phyloP scores from a whole-genome alignment of 2,329 filamentous ascomycete species.

The Aspergillus novofumigatus region DNA sequence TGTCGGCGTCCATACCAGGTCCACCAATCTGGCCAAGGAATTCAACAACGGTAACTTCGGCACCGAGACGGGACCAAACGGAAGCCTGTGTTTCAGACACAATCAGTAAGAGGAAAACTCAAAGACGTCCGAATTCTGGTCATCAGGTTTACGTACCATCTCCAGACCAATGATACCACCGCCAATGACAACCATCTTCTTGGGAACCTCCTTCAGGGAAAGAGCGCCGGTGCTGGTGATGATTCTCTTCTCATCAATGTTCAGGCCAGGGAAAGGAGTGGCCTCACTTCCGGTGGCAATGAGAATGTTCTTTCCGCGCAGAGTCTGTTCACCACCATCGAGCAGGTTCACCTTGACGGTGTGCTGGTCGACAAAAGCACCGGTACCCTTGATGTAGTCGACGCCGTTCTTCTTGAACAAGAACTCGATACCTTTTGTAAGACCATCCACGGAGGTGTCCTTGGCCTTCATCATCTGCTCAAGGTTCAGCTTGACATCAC shows the following conservation, averaged over 20 bases:
- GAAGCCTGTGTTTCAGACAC: slow-evolving; percentile 53
- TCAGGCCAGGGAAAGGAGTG: slow-evolving; percentile 91
- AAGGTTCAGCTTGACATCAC: slow-evolving; percentile 95
- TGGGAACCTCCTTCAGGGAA: slow-evolving; percentile 81
- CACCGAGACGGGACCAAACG: slow-evolving; percentile 90
- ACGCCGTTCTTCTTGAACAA: slow-evolving; percentile 99
- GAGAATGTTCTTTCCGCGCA: slow-evolving; percentile 93
- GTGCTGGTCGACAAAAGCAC: slow-evolving; percentile 81
- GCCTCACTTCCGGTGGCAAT: slow-evolving; percentile 95
- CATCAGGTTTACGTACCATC: slow-evolving; percentile 59
- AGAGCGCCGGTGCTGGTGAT: slow-evolving; percentile 95
- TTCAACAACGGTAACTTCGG: slow-evolving; percentile 96
- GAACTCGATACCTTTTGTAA: slow-evolving; percentile 98
- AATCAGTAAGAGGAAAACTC: slow-evolving; percentile 4
- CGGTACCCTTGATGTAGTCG: slow-evolving; percentile 93
- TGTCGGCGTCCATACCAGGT: slow-evolving; percentile 93
- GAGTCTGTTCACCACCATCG: slow-evolving; percentile 83
- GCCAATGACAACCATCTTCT: slow-evolving; percentile 95
- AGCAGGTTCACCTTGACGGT: slow-evolving; percentile 85
- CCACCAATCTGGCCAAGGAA: slow-evolving; percentile 95
- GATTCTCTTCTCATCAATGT: slow-evolving; percentile 96
- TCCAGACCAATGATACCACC: slow-evolving; percentile 98
- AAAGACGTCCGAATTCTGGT: not conserved
- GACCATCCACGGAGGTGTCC: slow-evolving; percentile 77
- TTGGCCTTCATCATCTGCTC: slow-evolving; percentile 98